A percentile compares a stretch with the other conserved stretches of the same genome.
Conservation (phyloP, 129 eudicot genomes). For the Artemisia annua region DNA sequence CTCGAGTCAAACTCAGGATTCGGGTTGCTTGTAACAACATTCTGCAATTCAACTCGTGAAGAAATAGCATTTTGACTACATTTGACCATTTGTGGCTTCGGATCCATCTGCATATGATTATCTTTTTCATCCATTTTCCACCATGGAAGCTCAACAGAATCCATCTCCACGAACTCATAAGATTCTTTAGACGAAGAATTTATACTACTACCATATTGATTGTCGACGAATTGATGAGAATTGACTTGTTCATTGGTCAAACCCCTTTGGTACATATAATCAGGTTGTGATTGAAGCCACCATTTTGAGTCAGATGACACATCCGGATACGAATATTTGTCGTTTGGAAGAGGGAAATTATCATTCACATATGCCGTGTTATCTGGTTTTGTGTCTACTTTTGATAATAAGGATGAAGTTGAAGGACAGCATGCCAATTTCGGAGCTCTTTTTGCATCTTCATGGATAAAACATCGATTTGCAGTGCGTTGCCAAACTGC, state of each 20-base stretch:
- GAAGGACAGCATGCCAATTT: constrained; percentile 80
- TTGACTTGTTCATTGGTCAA: constrained; percentile 40
- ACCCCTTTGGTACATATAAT: constrained; percentile 48
- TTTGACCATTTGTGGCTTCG: constrained; percentile 19
- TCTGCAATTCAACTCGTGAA: constrained; percentile 6
- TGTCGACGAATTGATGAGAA: constrained; percentile 35
- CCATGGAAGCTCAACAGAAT: constrained; percentile 52
- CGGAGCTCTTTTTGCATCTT: constrained; percentile 93
- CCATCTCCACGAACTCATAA: constrained; percentile 48
- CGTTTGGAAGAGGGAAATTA: constrained; percentile 15
- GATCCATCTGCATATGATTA: constrained; percentile 42
- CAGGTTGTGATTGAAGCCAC: constrained; percentile 78
- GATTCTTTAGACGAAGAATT: constrained; percentile 32
- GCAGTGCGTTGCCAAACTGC: constrained; percentile 89
- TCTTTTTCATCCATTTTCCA: constrained; percentile 60
- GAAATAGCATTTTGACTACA: constrained; percentile 16
- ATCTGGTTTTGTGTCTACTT: constrained; percentile 50
- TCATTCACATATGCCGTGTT: constrained; percentile 21
- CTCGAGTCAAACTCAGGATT: constrained; percentile 37
- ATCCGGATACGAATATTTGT: constrained; percentile 39
- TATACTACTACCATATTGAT: constrained; percentile 20
- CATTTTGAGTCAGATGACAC: constrained; percentile 56
- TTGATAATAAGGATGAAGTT: constrained; percentile 41
- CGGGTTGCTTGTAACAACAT: constrained; percentile 15
- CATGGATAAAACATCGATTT: constrained; percentile 83